A percentile compares a stretch with the other conserved stretches of the same genome.
Evolutionary conservation across 805 yeast genomes (phyloP).

Genomic region (Wickerhamiella brachini): DNA sequence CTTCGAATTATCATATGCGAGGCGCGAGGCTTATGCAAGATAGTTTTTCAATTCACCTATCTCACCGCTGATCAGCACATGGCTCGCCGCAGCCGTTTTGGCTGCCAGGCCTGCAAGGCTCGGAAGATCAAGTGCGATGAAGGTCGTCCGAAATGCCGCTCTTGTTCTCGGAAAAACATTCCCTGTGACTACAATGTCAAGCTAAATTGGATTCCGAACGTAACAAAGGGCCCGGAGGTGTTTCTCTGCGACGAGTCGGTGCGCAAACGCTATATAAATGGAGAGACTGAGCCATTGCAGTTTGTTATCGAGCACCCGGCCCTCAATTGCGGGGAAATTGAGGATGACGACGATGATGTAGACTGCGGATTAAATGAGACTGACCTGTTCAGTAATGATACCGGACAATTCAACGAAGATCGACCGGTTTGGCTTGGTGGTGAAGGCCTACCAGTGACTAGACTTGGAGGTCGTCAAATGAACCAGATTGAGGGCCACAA

Average conservation of each 20-base stretch:
- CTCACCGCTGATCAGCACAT: background rate
- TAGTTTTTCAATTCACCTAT: background rate
- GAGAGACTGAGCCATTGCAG: background rate
- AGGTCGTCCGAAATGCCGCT: constrained; percentile 41
- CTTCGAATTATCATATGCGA: background rate
- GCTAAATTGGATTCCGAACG: constrained; percentile 11
- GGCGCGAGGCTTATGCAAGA: background rate
- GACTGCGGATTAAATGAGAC: background rate
- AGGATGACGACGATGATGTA: background rate
- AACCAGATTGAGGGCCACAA: background rate
- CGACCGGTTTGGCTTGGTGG: background rate
- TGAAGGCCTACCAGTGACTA: background rate
- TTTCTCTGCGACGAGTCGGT: background rate
- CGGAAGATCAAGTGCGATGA: constrained; percentile 57
- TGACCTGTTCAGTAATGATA: background rate
- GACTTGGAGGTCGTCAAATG: background rate
- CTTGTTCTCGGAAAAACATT: constrained; percentile 28
- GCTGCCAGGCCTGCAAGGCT: constrained; percentile 58
- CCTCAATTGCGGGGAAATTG: background rate
- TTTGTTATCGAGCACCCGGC: background rate
- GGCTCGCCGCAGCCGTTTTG: constrained; percentile 22
- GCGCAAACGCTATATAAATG: background rate
- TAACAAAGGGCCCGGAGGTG: background rate
- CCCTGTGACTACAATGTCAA: constrained; percentile 9
- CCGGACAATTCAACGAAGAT: background rate